These are phyloP conservation scores for Colletotrichum trifolii DNA, from an alignment of 2,329 filamentous ascomycete genomes.

Conservation along the genomic window DNA sequence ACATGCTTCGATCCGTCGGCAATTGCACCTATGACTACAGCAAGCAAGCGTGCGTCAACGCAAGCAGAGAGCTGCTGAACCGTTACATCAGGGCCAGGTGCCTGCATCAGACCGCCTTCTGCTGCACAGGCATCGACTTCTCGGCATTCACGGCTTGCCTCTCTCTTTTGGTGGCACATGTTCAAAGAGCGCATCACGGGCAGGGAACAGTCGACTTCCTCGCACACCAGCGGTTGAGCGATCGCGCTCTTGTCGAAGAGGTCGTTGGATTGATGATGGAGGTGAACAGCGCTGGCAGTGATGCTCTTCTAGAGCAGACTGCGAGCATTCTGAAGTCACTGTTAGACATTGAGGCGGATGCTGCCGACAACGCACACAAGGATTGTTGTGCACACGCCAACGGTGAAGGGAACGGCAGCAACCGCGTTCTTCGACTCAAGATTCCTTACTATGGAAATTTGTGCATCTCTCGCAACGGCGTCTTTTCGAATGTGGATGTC, in stretches of 20 bases:
- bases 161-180: constrained; percentile 50
- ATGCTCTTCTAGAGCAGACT: constrained; percentile 44
- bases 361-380: not conserved
- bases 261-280: constrained; percentile 47
- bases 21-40: constrained; percentile 42
- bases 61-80: constrained; percentile 48
- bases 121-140: constrained; percentile 49
- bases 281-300: constrained; percentile 41
- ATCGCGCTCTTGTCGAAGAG: constrained; percentile 52
- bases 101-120: constrained; percentile 42
- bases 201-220: constrained; percentile 43
- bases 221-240: constrained; percentile 50
- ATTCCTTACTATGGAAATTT: no score
- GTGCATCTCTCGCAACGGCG: no score
- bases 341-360: constrained; percentile 10
- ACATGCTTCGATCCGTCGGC: constrained; percentile 40
- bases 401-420: no score
- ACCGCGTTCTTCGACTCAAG: no score
- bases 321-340: constrained; percentile 44
- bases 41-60: constrained; percentile 48
- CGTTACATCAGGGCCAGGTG: constrained; percentile 47
- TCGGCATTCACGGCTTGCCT: constrained; percentile 50
- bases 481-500: no score
- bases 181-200: constrained; percentile 38
- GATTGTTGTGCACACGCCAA: no score